phyloP scores from a whole-genome alignment of 768 basidiomycete genomes.

The Xerocomus brunneocitrinus region DNA sequence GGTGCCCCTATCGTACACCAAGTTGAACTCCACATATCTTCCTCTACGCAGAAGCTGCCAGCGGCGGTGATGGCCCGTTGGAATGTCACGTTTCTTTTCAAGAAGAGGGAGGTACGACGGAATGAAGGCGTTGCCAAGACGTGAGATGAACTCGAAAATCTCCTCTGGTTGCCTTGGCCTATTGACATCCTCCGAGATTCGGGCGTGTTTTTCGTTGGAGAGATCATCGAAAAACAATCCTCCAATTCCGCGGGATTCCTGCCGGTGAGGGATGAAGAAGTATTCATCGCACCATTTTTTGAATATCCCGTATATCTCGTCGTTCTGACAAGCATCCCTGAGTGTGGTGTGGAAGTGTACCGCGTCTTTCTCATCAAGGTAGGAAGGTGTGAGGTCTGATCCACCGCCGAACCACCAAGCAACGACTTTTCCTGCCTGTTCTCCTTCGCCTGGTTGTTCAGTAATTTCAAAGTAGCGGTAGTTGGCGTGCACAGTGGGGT shows the following conservation, averaged over 20 bases:
- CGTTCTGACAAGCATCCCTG: slow-evolving; percentile 69
- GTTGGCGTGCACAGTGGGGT: slow-evolving; percentile 93
- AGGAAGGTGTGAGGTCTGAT: slow-evolving; percentile 89
- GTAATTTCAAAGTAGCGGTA: slow-evolving; percentile 97
- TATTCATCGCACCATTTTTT: slow-evolving; percentile 99
- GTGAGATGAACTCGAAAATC: slow-evolving; percentile 71
- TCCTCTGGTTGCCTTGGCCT: slow-evolving; percentile 60
- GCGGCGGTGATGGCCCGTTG: slow-evolving; percentile 63
- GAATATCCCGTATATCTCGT: slow-evolving; percentile 71
- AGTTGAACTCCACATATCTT: slow-evolving; percentile 92
- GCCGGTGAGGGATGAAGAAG: slow-evolving; percentile 86
- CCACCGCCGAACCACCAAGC: slow-evolving; percentile 99
- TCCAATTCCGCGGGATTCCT: slow-evolving; percentile 84
- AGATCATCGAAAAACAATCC: slow-evolving; percentile 98
- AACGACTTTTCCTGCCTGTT: slow-evolving; percentile 49
- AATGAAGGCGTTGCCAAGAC: slow-evolving; percentile 75
- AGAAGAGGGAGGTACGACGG: slow-evolving; percentile 92
- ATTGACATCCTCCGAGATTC: slow-evolving; percentile 41
- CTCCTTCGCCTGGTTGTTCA: slow-evolving; percentile 37
- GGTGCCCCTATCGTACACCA: slow-evolving; percentile 83
- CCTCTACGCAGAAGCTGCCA: slow-evolving; percentile 94
- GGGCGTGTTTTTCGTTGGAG: slow-evolving; percentile 57
- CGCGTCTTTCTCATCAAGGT: slow-evolving; percentile 85
- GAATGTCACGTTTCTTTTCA: slow-evolving; percentile 51
- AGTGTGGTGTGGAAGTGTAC: slow-evolving; percentile 80